These are phyloP conservation scores for Phytopythium cucurbitacearum DNA, from an alignment of 352 stramenopile species.

Conservation along the genomic window DNA sequence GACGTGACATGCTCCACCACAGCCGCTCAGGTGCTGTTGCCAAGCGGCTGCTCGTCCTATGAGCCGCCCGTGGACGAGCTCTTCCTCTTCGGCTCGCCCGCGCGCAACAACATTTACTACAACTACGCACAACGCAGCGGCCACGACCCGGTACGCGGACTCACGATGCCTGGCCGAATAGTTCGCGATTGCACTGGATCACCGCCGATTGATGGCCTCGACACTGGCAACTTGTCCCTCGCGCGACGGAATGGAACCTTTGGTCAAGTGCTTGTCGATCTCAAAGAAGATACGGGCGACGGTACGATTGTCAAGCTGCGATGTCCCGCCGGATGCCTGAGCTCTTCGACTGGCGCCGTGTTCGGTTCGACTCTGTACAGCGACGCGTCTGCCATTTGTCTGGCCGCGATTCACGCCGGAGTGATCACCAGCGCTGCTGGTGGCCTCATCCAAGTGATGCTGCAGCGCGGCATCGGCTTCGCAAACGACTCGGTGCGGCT, in stretches of 20 bases:
- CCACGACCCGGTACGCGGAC: conserved; percentile 34
- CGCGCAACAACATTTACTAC: conserved; percentile 92
- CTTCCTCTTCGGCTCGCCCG: conserved; percentile 70
- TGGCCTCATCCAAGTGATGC: conserved; percentile 73
- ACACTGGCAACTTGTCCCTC: conserved; percentile 59
- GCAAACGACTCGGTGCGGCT: conserved; percentile 7
- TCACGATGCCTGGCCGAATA: conserved; percentile 50
- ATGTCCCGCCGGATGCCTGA: conserved; percentile 65
- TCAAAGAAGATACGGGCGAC: conserved; percentile 87
- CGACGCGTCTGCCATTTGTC: conserved; percentile 89
- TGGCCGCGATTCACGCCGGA: conserved; percentile 79
- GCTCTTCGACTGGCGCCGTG: conserved; percentile 17
- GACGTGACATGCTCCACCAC: conserved; percentile 73
- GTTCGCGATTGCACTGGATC: conserved; percentile 92
- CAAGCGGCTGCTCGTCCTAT: conserved; percentile 93
- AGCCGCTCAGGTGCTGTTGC: conserved; percentile 81
- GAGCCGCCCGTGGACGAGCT: conserved; percentile 89
- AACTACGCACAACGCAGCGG: conserved; percentile 68
- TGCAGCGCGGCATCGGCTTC: conserved; percentile 47
- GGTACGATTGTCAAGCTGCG: conserved; percentile 83
- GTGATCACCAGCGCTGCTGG: not conserved
- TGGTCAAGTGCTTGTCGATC: conserved; percentile 14
- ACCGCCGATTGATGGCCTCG: conserved; percentile 78
- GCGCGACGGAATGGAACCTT: conserved; percentile 20
- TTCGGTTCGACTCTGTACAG: conserved; percentile 78